phyloP scores from a whole-genome alignment of 78 protist species.

The Dictyostelium intermedium region DNA sequence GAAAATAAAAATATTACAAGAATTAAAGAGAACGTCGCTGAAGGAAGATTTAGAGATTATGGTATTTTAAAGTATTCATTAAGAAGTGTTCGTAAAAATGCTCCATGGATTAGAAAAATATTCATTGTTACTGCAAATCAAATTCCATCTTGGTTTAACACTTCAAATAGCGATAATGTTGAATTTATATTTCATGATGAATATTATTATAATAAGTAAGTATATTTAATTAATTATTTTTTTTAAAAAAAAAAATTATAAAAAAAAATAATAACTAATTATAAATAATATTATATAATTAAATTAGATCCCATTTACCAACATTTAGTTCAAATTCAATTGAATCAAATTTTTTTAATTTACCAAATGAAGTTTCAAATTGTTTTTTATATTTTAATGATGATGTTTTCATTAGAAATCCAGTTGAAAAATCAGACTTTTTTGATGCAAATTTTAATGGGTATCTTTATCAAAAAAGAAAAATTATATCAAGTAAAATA shows the following conservation, averaged over 20 bases:
- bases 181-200: neutral
- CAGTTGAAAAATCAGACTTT: constrained; percentile 14
- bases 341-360: constrained; percentile 38
- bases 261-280: too few relatives aligned
- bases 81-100: neutral
- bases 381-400: constrained; percentile 44
- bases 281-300: too few relatives aligned
- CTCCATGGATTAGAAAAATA: neutral
- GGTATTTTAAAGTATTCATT: neutral
- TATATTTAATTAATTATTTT: neutral
- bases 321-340: constrained; percentile 21
- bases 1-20: neutral
- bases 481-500: neutral
- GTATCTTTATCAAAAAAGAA: neutral
- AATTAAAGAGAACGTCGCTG: neutral
- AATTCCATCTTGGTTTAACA: neutral
- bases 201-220: neutral
- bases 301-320: constrained; percentile 26
- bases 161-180: neutral
- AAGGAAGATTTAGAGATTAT: neutral
- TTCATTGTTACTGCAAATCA: neutral
- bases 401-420: constrained; percentile 15
- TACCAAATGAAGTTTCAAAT: constrained; percentile 17
- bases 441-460: neutral
- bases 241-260: too few relatives aligned